Conservation (phyloP, 2,329 filamentous ascomycete genomes). For the Fusarium longipes region DNA sequence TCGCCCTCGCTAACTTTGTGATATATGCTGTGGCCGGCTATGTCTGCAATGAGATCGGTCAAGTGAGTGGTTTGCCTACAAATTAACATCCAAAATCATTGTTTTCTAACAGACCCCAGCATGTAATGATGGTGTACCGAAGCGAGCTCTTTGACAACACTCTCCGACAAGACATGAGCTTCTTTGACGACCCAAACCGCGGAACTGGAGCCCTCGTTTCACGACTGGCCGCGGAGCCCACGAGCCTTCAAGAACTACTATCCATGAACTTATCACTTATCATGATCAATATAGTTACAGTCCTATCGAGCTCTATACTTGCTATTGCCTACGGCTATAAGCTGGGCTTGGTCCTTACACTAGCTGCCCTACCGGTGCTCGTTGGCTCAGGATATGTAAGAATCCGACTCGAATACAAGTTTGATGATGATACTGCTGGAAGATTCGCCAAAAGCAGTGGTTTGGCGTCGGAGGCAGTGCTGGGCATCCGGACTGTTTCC, state of each 20-base stretch:
- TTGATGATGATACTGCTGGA: conserved; percentile 57
- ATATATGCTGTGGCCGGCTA: conserved; percentile 56
- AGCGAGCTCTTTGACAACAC: conserved; percentile 61
- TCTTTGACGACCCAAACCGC: conserved; percentile 55
- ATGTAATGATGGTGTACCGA: conserved; percentile 52
- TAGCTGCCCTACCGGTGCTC: conserved; percentile 59
- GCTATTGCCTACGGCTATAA: conserved; percentile 62
- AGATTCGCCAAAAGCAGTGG: conserved; percentile 60
- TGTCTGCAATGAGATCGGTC: conserved; percentile 52
- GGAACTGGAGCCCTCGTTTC: conserved; percentile 55
- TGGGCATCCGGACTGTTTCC: conserved; percentile 61
- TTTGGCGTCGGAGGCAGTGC: conserved; percentile 62
- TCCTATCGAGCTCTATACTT: conserved; percentile 59
- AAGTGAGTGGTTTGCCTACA: conserved; percentile 40
- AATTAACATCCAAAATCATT: too few species aligned
- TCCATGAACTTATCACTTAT: conserved; percentile 62
- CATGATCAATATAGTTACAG: conserved; percentile 58
- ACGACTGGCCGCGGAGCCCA: conserved; percentile 53
- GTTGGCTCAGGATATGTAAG: conserved; percentile 59
- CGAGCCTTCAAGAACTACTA: conserved; percentile 63
- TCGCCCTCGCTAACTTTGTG: conserved; percentile 60
- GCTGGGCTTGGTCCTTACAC: conserved; percentile 59
- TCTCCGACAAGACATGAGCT: conserved; percentile 65
- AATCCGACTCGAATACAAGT: conserved; percentile 60
- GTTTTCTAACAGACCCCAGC: conserved; percentile 19